A percentile compares a stretch with the other conserved stretches of the same genome.
Conservation (phyloP, 192 early-diverging fungal species). For the Coemansia sp. region DNA sequence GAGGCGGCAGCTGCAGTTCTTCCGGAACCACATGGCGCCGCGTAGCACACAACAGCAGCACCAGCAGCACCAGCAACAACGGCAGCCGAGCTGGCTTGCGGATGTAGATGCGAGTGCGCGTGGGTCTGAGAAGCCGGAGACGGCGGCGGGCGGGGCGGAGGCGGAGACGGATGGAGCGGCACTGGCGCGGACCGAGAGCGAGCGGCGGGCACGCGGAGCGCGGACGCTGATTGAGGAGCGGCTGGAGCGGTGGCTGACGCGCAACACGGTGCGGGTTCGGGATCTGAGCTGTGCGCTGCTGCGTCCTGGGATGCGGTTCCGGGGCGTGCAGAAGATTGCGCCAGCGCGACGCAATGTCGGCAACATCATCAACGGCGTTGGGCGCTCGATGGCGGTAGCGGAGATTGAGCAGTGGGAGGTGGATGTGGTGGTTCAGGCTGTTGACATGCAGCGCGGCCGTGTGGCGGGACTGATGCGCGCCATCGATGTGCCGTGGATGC, state of each 20-base stretch:
- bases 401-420: conserved; percentile 44
- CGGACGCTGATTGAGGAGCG: conserved; percentile 24
- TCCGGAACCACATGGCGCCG: neutral
- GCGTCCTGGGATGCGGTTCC: conserved; percentile 34
- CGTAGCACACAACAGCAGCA: conserved; percentile 8
- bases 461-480: conserved; percentile 61
- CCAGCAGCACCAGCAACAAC: too few relatives aligned
- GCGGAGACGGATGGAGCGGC: neutral
- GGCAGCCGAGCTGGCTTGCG: conserved; percentile 19
- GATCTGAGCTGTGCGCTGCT: conserved; percentile 45
- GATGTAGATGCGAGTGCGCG: conserved; percentile 8
- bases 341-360: neutral
- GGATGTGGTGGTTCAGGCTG: conserved; percentile 37
- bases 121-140: conserved; percentile 24
- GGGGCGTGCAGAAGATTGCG: conserved; percentile 30
- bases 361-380: neutral
- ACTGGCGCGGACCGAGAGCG: neutral
- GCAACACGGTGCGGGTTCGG: conserved; percentile 31
- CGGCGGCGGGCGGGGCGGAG: conserved; percentile 5
- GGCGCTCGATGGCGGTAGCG: neutral
- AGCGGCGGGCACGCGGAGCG: conserved; percentile 9
- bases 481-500: conserved; percentile 58
- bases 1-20: neutral
- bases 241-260: conserved; percentile 26
- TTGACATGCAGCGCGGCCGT: conserved; percentile 36